Conservation (phyloP, 2,329 filamentous ascomycete species). For the Chaetomium sp. region DNA sequence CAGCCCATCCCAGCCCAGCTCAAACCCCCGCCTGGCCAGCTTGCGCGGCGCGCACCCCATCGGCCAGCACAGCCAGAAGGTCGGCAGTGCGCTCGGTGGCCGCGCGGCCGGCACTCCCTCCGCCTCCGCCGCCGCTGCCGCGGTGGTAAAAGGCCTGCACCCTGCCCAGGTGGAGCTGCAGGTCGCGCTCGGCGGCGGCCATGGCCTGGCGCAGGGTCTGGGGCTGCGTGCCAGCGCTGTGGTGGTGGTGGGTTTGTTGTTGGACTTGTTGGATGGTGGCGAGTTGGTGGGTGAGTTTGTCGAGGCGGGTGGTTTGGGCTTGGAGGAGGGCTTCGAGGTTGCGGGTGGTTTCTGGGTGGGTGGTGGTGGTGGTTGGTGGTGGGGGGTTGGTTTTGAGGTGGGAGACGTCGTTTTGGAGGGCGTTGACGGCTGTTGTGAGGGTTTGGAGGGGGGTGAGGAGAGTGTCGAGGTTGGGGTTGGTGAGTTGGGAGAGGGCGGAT, state of each 20-base stretch:
- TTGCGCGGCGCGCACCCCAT: conserved; percentile 10
- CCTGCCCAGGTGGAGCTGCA: conserved; percentile 22
- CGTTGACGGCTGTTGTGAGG: conserved; percentile 11
- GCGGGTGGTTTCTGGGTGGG: not conserved
- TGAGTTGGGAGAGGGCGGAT: not conserved
- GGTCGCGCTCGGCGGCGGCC: conserved; percentile 28
- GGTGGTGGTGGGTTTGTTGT: not conserved
- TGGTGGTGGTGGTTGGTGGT: not conserved
- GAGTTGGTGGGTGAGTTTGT: conserved; percentile 20
- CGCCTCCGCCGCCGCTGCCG: not conserved
- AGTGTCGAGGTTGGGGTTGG: not conserved
- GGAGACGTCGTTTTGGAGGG: conserved; percentile 24
- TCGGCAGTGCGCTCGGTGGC: conserved; percentile 29
- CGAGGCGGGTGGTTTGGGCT: conserved; percentile 26
- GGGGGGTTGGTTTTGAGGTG: conserved; percentile 17
- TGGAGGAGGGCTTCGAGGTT: conserved; percentile 21
- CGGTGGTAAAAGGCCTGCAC: conserved; percentile 27
- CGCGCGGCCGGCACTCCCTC: not conserved
- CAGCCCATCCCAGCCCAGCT: not conserved
- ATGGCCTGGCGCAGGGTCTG: conserved; percentile 30
- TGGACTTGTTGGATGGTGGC: conserved; percentile 15
- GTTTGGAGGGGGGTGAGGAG: conserved; percentile 23
- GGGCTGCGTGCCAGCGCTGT: not conserved
- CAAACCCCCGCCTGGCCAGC: not conserved
- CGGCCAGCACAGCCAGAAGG: conserved; percentile 16